phyloP scores from a whole-genome alignment of 345 rosid species.

The Eucalyptus albens region DNA sequence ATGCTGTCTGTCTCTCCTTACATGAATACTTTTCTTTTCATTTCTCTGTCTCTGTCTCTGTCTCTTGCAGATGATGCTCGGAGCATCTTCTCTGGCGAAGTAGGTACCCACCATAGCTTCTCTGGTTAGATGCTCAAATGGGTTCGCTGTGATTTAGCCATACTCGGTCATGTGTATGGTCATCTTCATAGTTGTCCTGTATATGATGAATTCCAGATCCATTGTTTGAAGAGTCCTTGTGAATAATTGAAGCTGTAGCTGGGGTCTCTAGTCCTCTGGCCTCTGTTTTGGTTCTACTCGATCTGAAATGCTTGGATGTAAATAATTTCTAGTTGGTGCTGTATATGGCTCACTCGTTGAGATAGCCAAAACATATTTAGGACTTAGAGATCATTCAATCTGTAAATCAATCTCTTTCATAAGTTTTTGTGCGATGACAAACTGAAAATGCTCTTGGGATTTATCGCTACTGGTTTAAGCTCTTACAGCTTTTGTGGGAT shows the following conservation, averaged over 20 bases:
- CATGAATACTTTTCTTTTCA: neutral
- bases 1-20: neutral
- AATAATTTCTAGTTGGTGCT: neutral
- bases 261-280: neutral
- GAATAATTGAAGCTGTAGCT: neutral
- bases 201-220: neutral
- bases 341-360: neutral
- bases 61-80: neutral
- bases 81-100: neutral
- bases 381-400: neutral
- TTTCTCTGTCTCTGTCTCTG: neutral
- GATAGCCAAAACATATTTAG: neutral
- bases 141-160: neutral
- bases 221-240: neutral
- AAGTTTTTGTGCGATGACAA: neutral
- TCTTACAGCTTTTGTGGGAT: neutral
- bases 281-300: neutral
- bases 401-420: neutral
- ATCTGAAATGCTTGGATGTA: neutral
- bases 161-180: neutral
- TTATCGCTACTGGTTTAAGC: neutral
- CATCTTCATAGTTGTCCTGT: neutral
- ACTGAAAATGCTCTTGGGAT: neutral
- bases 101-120: neutral
- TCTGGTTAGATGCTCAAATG: neutral